Evolutionary conservation across 225 moss, liverwort and hornwort genomes (phyloP).

Genomic region (Sphagnum tenellum): DNA sequence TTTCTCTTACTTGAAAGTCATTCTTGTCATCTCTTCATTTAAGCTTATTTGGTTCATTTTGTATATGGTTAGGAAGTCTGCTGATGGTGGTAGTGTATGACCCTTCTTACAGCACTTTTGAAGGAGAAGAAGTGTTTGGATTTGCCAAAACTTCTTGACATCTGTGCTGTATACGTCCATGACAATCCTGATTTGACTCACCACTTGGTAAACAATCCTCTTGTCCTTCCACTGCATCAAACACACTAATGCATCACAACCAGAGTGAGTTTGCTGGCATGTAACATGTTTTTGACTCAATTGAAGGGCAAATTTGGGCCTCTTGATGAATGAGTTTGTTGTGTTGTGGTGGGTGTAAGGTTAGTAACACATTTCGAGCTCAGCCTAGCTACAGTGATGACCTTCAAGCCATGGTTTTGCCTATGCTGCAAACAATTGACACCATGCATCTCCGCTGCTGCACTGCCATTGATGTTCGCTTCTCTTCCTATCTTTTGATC

Average conservation of each 20-base stretch:
- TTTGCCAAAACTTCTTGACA: conserved; percentile 80
- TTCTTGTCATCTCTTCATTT: no score
- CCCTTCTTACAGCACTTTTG: conserved; percentile 34
- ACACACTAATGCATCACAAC: not conserved
- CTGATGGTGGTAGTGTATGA: not conserved
- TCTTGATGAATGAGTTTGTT: conserved; percentile 7
- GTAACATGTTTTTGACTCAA: not conserved
- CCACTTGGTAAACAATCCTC: conserved; percentile 43
- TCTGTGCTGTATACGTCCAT: conserved; percentile 76
- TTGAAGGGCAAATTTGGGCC: not conserved
- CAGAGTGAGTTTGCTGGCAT: no score
- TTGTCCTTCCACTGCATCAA: not conserved
- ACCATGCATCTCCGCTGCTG: conserved; percentile 71
- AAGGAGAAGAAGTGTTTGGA: conserved; percentile 65
- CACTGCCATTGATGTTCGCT: conserved; percentile 48
- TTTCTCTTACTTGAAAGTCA: no score
- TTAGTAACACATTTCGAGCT: conserved; percentile 74
- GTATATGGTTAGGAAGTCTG: not conserved
- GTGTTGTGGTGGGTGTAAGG: conserved; percentile 61
- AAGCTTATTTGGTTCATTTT: not conserved
- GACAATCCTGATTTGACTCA: conserved; percentile 81
- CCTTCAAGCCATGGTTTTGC: conserved; percentile 51
- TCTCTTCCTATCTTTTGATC: not conserved
- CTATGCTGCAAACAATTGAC: conserved; percentile 51
- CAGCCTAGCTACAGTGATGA: conserved; percentile 60